phyloP scores from a whole-genome alignment of 228 moss, liverwort and hornwort species.

The Sphagnum fallax region DNA sequence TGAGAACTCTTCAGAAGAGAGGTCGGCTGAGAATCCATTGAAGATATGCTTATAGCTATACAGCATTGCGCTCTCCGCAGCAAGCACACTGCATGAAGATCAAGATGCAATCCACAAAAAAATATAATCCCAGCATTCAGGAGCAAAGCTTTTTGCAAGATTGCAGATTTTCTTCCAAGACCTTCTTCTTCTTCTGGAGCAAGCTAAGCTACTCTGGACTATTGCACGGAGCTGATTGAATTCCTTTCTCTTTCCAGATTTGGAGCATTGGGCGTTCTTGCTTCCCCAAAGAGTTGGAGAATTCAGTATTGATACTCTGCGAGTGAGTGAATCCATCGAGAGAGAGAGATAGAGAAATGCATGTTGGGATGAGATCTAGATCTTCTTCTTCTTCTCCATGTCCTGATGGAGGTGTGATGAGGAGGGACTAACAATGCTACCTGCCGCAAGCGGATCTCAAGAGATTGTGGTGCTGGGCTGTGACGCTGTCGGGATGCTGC shows the following conservation, averaged over 20 bases:
- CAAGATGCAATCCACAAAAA: neutral
- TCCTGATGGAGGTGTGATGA: neutral
- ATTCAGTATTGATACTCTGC: too few species aligned
- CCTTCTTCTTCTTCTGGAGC: too few species aligned
- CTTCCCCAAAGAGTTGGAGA: too few species aligned
- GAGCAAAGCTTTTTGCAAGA: too few species aligned
- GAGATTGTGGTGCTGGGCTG: slow-evolving; percentile 20
- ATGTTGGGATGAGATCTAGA: neutral
- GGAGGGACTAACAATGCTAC: slow-evolving; percentile 1
- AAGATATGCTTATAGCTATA: slow-evolving; percentile 50
- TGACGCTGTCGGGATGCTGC: slow-evolving; percentile 6
- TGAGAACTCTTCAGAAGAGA: neutral
- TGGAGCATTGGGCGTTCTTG: too few species aligned
- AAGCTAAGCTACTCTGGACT: too few species aligned
- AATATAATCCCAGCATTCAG: neutral
- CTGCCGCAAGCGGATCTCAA: neutral
- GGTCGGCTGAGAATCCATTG: slow-evolving; percentile 12
- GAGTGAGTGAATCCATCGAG: too few species aligned
- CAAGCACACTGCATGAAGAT: neutral
- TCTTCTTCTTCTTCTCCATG: neutral
- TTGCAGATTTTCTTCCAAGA: too few species aligned
- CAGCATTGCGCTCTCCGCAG: slow-evolving; percentile 27
- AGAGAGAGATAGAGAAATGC: neutral
- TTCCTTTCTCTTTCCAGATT: too few species aligned
- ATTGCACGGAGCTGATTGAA: too few species aligned